Conservation (phyloP, 2,329 filamentous ascomycete genomes). For the Colletotrichum falcatum region DNA sequence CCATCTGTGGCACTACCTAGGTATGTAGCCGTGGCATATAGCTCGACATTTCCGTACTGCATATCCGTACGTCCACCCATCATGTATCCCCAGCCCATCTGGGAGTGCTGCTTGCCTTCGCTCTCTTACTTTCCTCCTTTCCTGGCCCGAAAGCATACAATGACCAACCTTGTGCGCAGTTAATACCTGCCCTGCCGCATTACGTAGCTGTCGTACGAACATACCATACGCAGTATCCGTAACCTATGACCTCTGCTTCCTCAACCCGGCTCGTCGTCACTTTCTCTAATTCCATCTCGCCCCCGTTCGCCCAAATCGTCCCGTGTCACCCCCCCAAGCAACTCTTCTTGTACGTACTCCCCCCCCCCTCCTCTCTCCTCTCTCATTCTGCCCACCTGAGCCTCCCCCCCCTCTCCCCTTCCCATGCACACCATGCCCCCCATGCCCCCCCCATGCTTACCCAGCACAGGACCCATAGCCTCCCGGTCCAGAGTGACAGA, state of each 20-base stretch:
- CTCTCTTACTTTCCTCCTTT: not conserved
- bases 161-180: not conserved
- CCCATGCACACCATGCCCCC: constrained; percentile 42
- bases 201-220: not conserved
- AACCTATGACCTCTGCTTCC: not conserved
- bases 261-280: constrained; percentile 26
- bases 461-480: constrained; percentile 34
- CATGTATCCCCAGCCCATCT: not conserved
- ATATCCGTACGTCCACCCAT: not conserved
- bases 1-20: not conserved
- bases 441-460: constrained; percentile 43
- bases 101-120: not conserved
- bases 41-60: too few species aligned
- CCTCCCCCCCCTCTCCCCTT: constrained; percentile 51
- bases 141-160: not conserved
- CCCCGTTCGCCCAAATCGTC: constrained; percentile 38
- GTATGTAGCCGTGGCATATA: not conserved
- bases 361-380: constrained; percentile 11
- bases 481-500: constrained; percentile 27
- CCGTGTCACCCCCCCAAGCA: constrained; percentile 20
- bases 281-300: constrained; percentile 8
- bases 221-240: too few species aligned
- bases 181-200: not conserved
- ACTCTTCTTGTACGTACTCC: constrained; percentile 18
- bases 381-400: constrained; percentile 30